Evolutionary conservation across 345 rosid genomes (phyloP).

Genomic region (Bruguiera parviflora): DNA sequence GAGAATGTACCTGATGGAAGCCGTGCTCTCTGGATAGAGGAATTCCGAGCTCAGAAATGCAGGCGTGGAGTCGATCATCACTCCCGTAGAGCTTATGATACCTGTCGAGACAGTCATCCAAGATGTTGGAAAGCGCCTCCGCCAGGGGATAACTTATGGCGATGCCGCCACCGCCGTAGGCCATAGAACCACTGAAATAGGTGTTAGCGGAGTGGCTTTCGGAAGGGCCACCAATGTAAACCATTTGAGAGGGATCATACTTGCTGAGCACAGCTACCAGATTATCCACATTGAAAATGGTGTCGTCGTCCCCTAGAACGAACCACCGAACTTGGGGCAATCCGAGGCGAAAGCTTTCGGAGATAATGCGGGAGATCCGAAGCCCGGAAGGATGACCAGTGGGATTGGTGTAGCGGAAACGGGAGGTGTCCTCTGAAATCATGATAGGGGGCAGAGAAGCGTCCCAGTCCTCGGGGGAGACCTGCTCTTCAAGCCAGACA

Average conservation of each 20-base stretch:
- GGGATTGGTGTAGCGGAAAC: slow-evolving; percentile 85
- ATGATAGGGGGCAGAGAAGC: slow-evolving; percentile 64
- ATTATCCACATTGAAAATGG: slow-evolving; percentile 71
- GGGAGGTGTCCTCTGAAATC: slow-evolving; percentile 80
- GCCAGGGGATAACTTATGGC: slow-evolving; percentile 86
- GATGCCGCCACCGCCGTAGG: slow-evolving; percentile 93
- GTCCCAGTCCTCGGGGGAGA: slow-evolving; percentile 39
- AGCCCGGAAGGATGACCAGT: slow-evolving; percentile 93
- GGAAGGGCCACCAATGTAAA: slow-evolving; percentile 72
- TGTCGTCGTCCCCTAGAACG: slow-evolving; percentile 86
- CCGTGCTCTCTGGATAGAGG: slow-evolving; percentile 81
- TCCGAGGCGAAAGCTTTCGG: slow-evolving; percentile 65
- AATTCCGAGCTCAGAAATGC: slow-evolving; percentile 87
- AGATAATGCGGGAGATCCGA: slow-evolving; percentile 73
- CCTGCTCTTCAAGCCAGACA: slow-evolving; percentile 78
- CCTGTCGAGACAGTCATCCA: slow-evolving; percentile 70
- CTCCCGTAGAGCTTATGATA: slow-evolving; percentile 84
- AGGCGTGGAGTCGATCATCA: slow-evolving; percentile 91
- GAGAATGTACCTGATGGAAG: slow-evolving; percentile 70
- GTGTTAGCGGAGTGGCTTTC: slow-evolving; percentile 92
- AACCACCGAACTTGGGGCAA: slow-evolving; percentile 74
- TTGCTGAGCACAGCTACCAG: slow-evolving; percentile 62
- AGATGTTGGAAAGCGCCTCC: slow-evolving; percentile 57
- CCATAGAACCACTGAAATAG: slow-evolving; percentile 86
- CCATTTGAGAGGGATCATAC: slow-evolving; percentile 73